A percentile compares a stretch with the other conserved stretches of the same genome.
Evolutionary conservation across 1,284 basidiomycete genomes (phyloP).

Genomic region (Trichosporon coremiiforme): DNA sequence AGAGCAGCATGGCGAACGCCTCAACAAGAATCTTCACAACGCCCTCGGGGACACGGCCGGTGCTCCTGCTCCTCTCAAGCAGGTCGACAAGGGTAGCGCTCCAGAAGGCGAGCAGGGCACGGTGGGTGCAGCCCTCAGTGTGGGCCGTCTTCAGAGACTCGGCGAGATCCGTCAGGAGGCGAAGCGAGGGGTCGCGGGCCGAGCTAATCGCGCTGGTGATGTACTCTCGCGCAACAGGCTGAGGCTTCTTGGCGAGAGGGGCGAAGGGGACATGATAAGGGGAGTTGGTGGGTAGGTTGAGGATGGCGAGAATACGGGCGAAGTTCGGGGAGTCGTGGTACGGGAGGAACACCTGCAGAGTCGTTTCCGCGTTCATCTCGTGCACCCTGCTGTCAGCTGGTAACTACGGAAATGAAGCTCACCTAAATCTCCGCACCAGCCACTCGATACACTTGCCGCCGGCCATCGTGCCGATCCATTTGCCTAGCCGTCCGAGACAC

Average conservation of each 20-base stretch:
- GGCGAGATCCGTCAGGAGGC: slow-evolving; percentile 63
- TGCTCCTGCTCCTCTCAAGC: slow-evolving; percentile 60
- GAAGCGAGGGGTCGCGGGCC: slow-evolving; percentile 64
- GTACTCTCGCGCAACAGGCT: slow-evolving; percentile 69
- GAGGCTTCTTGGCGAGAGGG: slow-evolving; percentile 72
- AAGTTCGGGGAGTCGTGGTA: slow-evolving; percentile 96
- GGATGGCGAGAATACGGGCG: slow-evolving; percentile 84
- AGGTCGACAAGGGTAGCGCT: slow-evolving; percentile 78
- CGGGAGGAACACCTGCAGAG: slow-evolving; percentile 83
- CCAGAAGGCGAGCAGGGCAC: slow-evolving; percentile 81
- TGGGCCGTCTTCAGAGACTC: slow-evolving; percentile 57
- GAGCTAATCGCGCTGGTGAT: slow-evolving; percentile 67
- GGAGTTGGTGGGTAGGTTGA: slow-evolving; percentile 63
- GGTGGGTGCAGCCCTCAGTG: slow-evolving; percentile 64
- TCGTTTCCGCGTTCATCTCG: slow-evolving; percentile 84
- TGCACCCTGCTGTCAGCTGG: slow-evolving; percentile 66
- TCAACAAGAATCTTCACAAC: slow-evolving; percentile 54
- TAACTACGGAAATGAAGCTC: slow-evolving; percentile 39
- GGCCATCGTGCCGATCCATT: slow-evolving; percentile 77
- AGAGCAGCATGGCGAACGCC: slow-evolving; percentile 47
- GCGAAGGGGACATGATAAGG: slow-evolving; percentile 62
- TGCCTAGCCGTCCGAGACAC: slow-evolving; percentile 73
- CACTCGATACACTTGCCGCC: slow-evolving; percentile 91
- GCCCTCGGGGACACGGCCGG: slow-evolving; percentile 40
- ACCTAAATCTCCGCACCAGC: slow-evolving; percentile 92